These are phyloP conservation scores for Fusarium metavorans DNA, from an alignment of 2,329 filamentous ascomycete species.

Conservation along the genomic window DNA sequence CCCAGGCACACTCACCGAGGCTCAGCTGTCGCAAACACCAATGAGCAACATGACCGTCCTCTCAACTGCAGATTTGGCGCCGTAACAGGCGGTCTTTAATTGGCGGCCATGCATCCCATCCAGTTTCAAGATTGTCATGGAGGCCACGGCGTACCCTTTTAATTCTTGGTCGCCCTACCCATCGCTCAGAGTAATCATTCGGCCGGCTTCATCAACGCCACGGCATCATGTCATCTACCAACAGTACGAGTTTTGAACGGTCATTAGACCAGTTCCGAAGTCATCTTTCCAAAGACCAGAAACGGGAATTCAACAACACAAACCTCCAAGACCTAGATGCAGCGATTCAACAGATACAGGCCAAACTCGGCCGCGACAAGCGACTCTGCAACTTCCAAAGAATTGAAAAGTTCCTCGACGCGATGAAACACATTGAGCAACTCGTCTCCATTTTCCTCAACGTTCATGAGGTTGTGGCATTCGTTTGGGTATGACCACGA, in stretches of 20 bases:
- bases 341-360: not conserved
- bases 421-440: not conserved
- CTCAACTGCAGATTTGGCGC: not conserved
- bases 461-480: not conserved
- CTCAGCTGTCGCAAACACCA: not conserved
- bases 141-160: not conserved
- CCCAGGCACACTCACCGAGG: not conserved
- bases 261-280: not conserved
- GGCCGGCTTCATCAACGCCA: not conserved
- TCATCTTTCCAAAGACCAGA: not conserved
- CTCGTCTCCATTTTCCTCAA: not conserved
- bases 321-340: accelerated
- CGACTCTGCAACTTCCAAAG: not conserved
- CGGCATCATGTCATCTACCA: not conserved
- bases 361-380: not conserved
- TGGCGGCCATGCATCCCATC: too few species aligned
- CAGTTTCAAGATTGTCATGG: not conserved
- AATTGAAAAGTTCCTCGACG: not conserved
- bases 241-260: not conserved
- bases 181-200: not conserved
- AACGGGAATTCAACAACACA: accelerated
- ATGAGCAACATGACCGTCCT: not conserved
- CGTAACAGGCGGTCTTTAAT: too few species aligned
- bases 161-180: not conserved
- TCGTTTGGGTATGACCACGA: constrained; percentile 6